phyloP scores from a whole-genome alignment of 805 yeast genomes.

The Lipomyces starkeyi region DNA sequence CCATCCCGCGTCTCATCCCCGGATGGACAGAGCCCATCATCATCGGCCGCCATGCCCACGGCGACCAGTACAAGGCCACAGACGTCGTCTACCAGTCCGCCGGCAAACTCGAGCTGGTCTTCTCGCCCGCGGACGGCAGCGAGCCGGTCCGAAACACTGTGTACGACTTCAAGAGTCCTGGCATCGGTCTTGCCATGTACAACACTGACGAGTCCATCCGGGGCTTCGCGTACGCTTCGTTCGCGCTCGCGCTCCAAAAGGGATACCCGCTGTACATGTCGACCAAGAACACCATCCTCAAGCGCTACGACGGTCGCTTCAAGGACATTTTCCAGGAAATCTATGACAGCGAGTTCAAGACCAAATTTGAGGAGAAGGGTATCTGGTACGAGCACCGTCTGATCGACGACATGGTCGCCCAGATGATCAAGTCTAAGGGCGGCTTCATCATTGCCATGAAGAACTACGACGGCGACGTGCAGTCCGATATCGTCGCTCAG shows the following conservation, averaged over 20 bases:
- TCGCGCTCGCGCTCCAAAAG: constrained; percentile 81
- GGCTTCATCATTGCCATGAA: constrained; percentile 95
- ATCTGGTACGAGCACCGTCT: constrained; percentile 97
- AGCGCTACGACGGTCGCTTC: constrained; percentile 92
- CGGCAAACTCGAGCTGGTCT: constrained; percentile 79
- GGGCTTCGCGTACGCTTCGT: constrained; percentile 93
- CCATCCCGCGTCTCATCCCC: constrained; percentile 85
- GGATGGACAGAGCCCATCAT: constrained; percentile 95
- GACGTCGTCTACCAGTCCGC: constrained; percentile 80
- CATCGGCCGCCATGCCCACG: constrained; percentile 97
- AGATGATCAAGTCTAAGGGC: constrained; percentile 94
- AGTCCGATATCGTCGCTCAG: constrained; percentile 95
- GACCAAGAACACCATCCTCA: constrained; percentile 93
- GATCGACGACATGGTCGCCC: constrained; percentile 99
- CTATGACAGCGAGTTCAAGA: constrained; percentile 71
- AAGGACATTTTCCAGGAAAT: constrained; percentile 89
- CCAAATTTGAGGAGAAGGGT: constrained; percentile 74
- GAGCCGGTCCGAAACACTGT: constrained; percentile 63
- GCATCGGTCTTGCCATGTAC: constrained; percentile 92
- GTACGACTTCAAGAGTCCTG: constrained; percentile 70
- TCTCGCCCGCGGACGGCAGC: constrained; percentile 70
- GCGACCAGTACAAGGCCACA: constrained; percentile 95
- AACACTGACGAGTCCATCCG: constrained; percentile 89
- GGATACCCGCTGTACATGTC: constrained; percentile 82
- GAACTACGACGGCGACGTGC: constrained; percentile 98